Percentiles rank a stretch among this genome's conserved stretches.
These are phyloP conservation scores for Pseudonitzschia multistriata DNA, from an alignment of 108 stramenopile species.

Conservation along the genomic window DNA sequence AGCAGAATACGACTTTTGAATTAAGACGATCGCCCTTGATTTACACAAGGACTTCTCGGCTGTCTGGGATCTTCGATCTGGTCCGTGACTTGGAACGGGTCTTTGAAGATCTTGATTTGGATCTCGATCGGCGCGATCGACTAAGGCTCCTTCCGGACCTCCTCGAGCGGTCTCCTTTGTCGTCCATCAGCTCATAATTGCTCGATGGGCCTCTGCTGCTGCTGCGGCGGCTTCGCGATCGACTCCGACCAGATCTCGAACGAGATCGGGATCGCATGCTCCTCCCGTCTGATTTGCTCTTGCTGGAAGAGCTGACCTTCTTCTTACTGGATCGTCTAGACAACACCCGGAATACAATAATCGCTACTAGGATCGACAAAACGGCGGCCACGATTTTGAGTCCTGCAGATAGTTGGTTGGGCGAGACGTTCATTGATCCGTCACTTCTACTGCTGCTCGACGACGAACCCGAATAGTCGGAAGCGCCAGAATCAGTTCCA, in stretches of 20 bases:
- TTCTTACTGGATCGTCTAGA: conserved; percentile 50
- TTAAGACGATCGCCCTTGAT: background rate
- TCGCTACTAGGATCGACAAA: conserved; percentile 39
- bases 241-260: conserved; percentile 36
- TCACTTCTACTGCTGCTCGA: background rate
- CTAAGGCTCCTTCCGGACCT: conserved; percentile 48
- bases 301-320: conserved; percentile 41
- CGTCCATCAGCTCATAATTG: conserved; percentile 73
- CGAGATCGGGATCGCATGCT: conserved; percentile 15
- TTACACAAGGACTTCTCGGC: conserved; percentile 16
- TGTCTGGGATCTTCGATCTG: background rate
- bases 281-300: conserved; percentile 5
- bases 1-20: background rate
- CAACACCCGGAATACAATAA: conserved; percentile 53
- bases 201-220: background rate
- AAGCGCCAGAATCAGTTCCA: conserved; percentile 46
- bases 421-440: background rate
- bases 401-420: background rate
- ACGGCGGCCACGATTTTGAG: conserved; percentile 47
- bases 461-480: background rate
- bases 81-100: conserved; percentile 13
- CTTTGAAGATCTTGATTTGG: conserved; percentile 8
- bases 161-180: conserved; percentile 37
- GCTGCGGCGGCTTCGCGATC: conserved; percentile 19
- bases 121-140: conserved; percentile 49